These are phyloP conservation scores for Ascochyta viciae-villosae DNA, from an alignment of 2,329 filamentous ascomycete species.

Conservation along the genomic window DNA sequence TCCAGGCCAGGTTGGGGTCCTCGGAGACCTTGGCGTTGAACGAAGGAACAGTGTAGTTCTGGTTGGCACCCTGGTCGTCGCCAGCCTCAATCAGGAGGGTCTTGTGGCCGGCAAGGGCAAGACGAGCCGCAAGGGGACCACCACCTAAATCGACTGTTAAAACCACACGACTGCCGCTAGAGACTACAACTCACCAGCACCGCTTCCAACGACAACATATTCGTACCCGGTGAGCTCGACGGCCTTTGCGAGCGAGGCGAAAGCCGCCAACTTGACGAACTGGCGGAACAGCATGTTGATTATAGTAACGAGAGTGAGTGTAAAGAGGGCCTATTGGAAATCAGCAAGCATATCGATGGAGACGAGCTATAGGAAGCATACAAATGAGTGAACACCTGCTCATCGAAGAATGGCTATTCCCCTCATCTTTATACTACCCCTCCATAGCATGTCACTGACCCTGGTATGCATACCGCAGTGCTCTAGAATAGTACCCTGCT, in stretches of 20 bases:
- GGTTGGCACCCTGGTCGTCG: slow-evolving; percentile 61
- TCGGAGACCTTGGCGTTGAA: slow-evolving; percentile 63
- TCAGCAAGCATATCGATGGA: slow-evolving; percentile 13
- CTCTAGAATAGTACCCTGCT: slow-evolving; percentile 3
- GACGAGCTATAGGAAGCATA: slow-evolving; percentile 6
- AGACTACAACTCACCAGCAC: slow-evolving; percentile 27
- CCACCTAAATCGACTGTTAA: slow-evolving; percentile 21
- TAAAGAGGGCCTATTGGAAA: slow-evolving; percentile 12
- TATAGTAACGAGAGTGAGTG: slow-evolving; percentile 8
- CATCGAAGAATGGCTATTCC: neutral
- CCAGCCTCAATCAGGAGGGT: slow-evolving; percentile 69
- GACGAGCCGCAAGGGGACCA: slow-evolving; percentile 55
- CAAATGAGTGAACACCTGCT: slow-evolving; percentile 18
- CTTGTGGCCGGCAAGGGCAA: slow-evolving; percentile 66
- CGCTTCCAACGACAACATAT: slow-evolving; percentile 67
- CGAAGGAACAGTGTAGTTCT: slow-evolving; percentile 63
- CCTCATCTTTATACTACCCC: slow-evolving; percentile 15
- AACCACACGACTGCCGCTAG: neutral
- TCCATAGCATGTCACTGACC: slow-evolving; percentile 7
- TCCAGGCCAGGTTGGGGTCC: slow-evolving; percentile 64
- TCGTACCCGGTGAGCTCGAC: slow-evolving; percentile 58
- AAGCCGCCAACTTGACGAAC: slow-evolving; percentile 27
- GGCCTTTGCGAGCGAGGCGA: slow-evolving; percentile 32
- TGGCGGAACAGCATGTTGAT: slow-evolving; percentile 33
- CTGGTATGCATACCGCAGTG: slow-evolving; percentile 1